Conservation (phyloP, 2,329 filamentous ascomycete genomes). For the Pseudogymnoascus sp. region DNA sequence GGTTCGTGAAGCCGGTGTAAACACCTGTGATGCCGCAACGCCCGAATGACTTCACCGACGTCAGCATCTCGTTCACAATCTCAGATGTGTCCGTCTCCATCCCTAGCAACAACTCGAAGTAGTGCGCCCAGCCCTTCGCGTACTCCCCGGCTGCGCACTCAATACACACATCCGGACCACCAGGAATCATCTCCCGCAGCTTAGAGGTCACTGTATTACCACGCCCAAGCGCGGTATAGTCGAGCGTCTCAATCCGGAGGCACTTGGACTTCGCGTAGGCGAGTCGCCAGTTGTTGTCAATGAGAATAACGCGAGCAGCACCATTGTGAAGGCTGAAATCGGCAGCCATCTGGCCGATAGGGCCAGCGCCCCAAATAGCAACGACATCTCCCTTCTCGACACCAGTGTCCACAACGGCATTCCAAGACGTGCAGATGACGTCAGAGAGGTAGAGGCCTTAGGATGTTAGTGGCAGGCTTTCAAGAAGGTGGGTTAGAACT, state of each 20-base stretch:
- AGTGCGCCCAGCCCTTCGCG: conserved; percentile 53
- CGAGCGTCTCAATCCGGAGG: conserved; percentile 58
- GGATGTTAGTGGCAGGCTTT: neutral
- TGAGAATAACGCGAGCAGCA: conserved; percentile 54
- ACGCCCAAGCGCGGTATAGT: conserved; percentile 55
- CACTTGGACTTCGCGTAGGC: conserved; percentile 59
- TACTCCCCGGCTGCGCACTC: conserved; percentile 60
- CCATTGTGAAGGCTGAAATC: conserved; percentile 51
- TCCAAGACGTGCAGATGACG: conserved; percentile 55
- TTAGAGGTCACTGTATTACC: conserved; percentile 63
- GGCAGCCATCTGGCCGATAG: conserved; percentile 57
- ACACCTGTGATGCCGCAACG: conserved; percentile 53
- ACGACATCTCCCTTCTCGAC: conserved; percentile 57
- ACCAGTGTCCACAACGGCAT: conserved; percentile 56
- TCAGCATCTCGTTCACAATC: conserved; percentile 49
- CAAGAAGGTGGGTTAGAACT: neutral
- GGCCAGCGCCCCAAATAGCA: conserved; percentile 58
- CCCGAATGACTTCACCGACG: conserved; percentile 44
- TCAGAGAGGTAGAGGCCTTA: conserved; percentile 54
- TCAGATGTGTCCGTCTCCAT: conserved; percentile 58
- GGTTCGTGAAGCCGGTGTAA: conserved; percentile 42
- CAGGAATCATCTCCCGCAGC: conserved; percentile 65
- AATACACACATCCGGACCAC: conserved; percentile 67
- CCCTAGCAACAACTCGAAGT: conserved; percentile 47
- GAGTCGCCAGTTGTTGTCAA: conserved; percentile 41